Percentiles rank a stretch among this genome's conserved stretches.
phyloP scores from a whole-genome alignment of 805 yeast genomes.

The Candida cerambycidarum region DNA sequence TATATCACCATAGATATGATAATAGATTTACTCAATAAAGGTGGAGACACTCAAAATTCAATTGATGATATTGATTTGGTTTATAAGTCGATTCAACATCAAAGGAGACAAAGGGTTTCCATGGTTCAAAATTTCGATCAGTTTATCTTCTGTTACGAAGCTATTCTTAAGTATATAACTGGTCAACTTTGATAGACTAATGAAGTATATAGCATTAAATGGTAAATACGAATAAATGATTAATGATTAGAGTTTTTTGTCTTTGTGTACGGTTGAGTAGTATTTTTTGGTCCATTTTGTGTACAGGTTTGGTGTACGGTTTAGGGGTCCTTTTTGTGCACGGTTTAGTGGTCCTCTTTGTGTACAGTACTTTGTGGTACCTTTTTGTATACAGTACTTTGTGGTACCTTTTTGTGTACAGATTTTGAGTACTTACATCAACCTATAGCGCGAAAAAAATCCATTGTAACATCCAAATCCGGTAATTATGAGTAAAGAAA shows the following conservation, averaged over 20 bases:
- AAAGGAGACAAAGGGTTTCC: conserved; percentile 72
- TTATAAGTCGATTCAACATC: conserved; percentile 59
- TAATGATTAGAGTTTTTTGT: conserved; percentile 7
- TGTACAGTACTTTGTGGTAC: too few relatives aligned
- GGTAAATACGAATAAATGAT: conserved; percentile 10
- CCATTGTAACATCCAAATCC: conserved; percentile 14
- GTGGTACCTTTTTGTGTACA: neutral
- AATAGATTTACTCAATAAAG: conserved; percentile 22
- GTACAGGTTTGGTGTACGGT: too few relatives aligned
- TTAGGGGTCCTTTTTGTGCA: too few relatives aligned
- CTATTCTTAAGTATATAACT: conserved; percentile 31
- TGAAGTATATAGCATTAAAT: neutral
- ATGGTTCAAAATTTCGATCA: conserved; percentile 86
- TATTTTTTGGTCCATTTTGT: neutral
- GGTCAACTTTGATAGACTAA: too few relatives aligned
- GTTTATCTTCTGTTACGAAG: conserved; percentile 71
- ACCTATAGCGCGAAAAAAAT: neutral
- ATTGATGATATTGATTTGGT: conserved; percentile 51
- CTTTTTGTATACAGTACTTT: too few relatives aligned
- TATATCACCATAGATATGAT: conserved; percentile 48
- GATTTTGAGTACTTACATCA: too few relatives aligned
- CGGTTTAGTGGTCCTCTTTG: too few relatives aligned
- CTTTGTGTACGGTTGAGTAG: too few relatives aligned
- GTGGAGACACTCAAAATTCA: conserved; percentile 13
- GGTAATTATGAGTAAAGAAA: conserved; percentile 14